A percentile compares a stretch with the other conserved stretches of the same genome.
Conservation (phyloP, 176 grass and related monocot species). For the Oryza rufipogon region DNA sequence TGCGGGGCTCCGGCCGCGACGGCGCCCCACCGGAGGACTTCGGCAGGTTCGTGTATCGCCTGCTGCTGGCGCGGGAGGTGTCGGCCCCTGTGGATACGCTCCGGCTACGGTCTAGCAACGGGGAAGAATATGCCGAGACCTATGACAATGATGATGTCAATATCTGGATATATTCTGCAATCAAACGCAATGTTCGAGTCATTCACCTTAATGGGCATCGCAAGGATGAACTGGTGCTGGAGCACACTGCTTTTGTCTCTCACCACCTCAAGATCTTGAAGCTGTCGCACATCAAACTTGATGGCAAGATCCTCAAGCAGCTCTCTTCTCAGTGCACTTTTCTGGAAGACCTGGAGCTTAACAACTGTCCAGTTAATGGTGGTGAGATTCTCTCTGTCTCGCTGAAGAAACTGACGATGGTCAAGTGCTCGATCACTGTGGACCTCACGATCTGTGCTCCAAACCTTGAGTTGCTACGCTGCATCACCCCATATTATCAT, state of each 20-base stretch:
- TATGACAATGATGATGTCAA: background rate
- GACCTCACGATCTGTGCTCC: slow-evolving; percentile 16
- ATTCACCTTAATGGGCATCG: slow-evolving; percentile 34
- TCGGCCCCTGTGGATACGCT: background rate
- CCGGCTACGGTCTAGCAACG: background rate
- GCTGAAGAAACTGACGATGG: slow-evolving; percentile 24
- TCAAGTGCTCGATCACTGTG: background rate
- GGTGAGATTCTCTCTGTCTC: background rate
- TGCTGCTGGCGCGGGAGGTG: slow-evolving; percentile 5
- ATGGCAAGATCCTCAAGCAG: background rate
- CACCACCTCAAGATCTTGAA: slow-evolving; percentile 39
- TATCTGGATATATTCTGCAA: slow-evolving; percentile 12
- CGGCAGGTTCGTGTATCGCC: slow-evolving; percentile 5
- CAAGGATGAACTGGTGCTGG: background rate
- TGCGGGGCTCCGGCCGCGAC: background rate
- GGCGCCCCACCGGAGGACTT: background rate
- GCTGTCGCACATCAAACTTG: background rate
- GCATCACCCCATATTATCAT: background rate
- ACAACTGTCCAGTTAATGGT: background rate
- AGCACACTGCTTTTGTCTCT: background rate
- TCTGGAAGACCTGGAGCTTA: slow-evolving; percentile 38
- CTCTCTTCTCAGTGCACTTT: slow-evolving; percentile 29
- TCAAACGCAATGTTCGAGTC: background rate
- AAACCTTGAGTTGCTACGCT: slow-evolving; percentile 17
- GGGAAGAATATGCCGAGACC: background rate